These are phyloP conservation scores for Corymbia citriodora DNA, from an alignment of 441 rosid species.

Conservation along the genomic window DNA sequence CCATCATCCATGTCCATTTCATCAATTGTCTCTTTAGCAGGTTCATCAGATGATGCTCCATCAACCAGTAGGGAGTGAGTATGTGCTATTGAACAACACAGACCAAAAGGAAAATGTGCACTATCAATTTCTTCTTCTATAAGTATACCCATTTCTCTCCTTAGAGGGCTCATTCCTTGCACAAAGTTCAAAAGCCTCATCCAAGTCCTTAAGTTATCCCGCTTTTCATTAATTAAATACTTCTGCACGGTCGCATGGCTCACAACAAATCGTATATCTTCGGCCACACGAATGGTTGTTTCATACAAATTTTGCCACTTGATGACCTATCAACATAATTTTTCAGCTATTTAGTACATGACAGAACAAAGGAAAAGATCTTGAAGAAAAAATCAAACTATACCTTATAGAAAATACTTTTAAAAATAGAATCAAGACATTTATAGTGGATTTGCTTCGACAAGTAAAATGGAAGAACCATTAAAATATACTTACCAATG, in stretches of 20 bases:
- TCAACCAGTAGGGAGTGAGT: conserved; percentile 76
- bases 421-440: neutral
- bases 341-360: conserved; percentile 11
- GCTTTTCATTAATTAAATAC: conserved; percentile 57
- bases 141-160: conserved; percentile 82
- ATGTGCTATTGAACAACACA: conserved; percentile 61
- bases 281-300: conserved; percentile 64
- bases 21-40: conserved; percentile 31
- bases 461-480: neutral
- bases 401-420: neutral
- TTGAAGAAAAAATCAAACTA: neutral
- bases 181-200: conserved; percentile 74
- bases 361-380: neutral
- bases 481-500: neutral
- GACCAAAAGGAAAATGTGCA: conserved; percentile 51
- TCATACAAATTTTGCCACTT: conserved; percentile 69
- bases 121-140: conserved; percentile 73
- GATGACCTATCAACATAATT: conserved; percentile 44
- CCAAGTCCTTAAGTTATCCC: conserved; percentile 71
- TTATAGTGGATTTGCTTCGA: neutral
- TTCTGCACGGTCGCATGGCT: conserved; percentile 74
- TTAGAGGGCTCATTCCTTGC: conserved; percentile 87
- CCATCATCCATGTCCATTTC: conserved; percentile 41
- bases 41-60: conserved; percentile 64
- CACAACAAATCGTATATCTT: conserved; percentile 82